A percentile compares a stretch with the other conserved stretches of the same genome.
These are phyloP conservation scores for Elaeagnus macrophylla DNA, from an alignment of 306 rosid species.

Conservation along the genomic window DNA sequence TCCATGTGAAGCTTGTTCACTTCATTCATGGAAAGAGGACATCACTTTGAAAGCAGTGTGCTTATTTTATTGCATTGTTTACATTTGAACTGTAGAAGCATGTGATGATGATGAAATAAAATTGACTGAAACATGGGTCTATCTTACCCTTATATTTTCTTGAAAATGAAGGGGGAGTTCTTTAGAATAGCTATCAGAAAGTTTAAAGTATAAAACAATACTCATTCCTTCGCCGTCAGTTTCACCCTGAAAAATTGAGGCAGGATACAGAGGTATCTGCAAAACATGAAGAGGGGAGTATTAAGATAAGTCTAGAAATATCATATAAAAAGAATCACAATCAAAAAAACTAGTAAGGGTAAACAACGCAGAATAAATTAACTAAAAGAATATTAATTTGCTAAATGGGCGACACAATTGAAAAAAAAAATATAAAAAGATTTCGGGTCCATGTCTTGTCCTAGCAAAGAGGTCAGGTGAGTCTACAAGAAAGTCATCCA, in stretches of 20 bases:
- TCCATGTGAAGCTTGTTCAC: too few relatives aligned
- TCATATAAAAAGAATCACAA: background rate
- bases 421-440: too few relatives aligned
- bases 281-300: constrained; percentile 20
- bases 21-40: background rate
- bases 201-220: constrained; percentile 85
- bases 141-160: constrained; percentile 80
- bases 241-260: constrained; percentile 83
- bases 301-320: constrained; percentile 8
- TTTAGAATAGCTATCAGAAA: constrained; percentile 63
- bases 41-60: background rate
- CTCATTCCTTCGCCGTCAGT: constrained; percentile 93
- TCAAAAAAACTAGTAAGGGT: background rate
- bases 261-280: constrained; percentile 80
- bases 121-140: constrained; percentile 9
- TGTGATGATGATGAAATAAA: background rate
- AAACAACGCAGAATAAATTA: background rate
- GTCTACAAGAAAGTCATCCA: too few relatives aligned
- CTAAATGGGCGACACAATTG: background rate
- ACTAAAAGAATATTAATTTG: background rate
- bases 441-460: too few relatives aligned
- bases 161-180: constrained; percentile 73
- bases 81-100: background rate
- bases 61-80: background rate
- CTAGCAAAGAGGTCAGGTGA: too few relatives aligned